Percentiles rank a stretch among this genome's conserved stretches.
These are phyloP conservation scores for Aspergillus diversus DNA, from an alignment of 495 filamentous ascomycete species.

Conservation along the genomic window DNA sequence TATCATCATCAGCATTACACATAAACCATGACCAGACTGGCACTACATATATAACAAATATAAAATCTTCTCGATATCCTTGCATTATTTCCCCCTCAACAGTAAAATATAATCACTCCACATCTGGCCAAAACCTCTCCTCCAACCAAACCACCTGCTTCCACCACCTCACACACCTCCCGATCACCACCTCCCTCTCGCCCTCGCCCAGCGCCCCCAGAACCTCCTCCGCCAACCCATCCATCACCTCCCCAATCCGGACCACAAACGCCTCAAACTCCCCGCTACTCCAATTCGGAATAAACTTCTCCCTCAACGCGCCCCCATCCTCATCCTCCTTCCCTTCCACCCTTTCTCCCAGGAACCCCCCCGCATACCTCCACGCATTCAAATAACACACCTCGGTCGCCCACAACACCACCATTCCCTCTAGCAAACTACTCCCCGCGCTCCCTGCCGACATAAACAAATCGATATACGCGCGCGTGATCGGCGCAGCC, in stretches of 20 bases:
- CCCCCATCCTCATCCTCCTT: slow-evolving; percentile 65
- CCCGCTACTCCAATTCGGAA: slow-evolving; percentile 65
- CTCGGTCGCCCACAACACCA: slow-evolving; percentile 78
- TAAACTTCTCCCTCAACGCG: slow-evolving; percentile 62
- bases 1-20: slow-evolving; percentile 6
- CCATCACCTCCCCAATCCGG: slow-evolving; percentile 42
- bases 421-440: slow-evolving; percentile 64
- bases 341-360: slow-evolving; percentile 23
- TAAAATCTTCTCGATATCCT: not conserved
- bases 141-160: slow-evolving; percentile 59
- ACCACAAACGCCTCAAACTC: slow-evolving; percentile 63
- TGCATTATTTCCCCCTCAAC: not conserved
- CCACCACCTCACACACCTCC: slow-evolving; percentile 49
- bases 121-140: slow-evolving; percentile 53
- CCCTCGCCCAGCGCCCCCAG: slow-evolving; percentile 47
- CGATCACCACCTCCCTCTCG: slow-evolving; percentile 35
- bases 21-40: slow-evolving; percentile 8
- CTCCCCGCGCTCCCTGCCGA: slow-evolving; percentile 49
- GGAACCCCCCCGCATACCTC: slow-evolving; percentile 54
- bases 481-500: slow-evolving; percentile 49
- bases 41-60: not conserved
- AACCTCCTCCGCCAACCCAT: slow-evolving; percentile 46
- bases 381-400: slow-evolving; percentile 63
- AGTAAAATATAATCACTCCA: slow-evolving; percentile 7
- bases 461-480: slow-evolving; percentile 59